phyloP scores from a whole-genome alignment of 192 early-diverging fungal species.

The Umbelopsis sp. region DNA sequence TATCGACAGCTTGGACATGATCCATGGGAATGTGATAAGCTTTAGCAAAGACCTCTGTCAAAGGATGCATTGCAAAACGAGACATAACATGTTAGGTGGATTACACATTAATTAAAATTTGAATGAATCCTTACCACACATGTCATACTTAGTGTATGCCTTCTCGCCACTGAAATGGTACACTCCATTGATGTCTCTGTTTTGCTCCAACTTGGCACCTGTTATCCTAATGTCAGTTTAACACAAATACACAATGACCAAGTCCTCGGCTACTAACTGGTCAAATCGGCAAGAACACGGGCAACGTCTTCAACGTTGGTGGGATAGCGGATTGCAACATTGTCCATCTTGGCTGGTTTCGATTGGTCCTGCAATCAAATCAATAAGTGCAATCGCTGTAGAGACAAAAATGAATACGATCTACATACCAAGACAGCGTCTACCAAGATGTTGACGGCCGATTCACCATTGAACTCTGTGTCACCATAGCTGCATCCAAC shows the following conservation, averaged over 20 bases:
- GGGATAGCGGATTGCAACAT: conserved; percentile 73
- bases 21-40: conserved; percentile 46
- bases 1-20: conserved; percentile 51
- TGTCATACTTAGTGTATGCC: conserved; percentile 69
- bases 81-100: too few relatives aligned
- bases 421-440: conserved; percentile 58
- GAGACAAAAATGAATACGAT: neutral
- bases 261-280: conserved; percentile 35
- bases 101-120: neutral
- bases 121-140: conserved; percentile 56
- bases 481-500: conserved; percentile 54
- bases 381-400: neutral
- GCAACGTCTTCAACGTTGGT: conserved; percentile 82
- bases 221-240: neutral
- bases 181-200: conserved; percentile 50
- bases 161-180: conserved; percentile 68
- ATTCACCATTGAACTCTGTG: conserved; percentile 68
- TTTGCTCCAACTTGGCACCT: conserved; percentile 42
- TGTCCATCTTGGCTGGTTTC: conserved; percentile 67
- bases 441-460: conserved; percentile 75
- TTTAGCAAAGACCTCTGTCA: conserved; percentile 54
- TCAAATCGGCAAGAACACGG: conserved; percentile 65
- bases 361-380: conserved; percentile 33
- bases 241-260: neutral
- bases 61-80: neutral